A percentile compares a stretch with the other conserved stretches of the same genome.
These are phyloP conservation scores for Penicillium polonicum DNA, from an alignment of 2,329 filamentous ascomycete species.

Conservation along the genomic window DNA sequence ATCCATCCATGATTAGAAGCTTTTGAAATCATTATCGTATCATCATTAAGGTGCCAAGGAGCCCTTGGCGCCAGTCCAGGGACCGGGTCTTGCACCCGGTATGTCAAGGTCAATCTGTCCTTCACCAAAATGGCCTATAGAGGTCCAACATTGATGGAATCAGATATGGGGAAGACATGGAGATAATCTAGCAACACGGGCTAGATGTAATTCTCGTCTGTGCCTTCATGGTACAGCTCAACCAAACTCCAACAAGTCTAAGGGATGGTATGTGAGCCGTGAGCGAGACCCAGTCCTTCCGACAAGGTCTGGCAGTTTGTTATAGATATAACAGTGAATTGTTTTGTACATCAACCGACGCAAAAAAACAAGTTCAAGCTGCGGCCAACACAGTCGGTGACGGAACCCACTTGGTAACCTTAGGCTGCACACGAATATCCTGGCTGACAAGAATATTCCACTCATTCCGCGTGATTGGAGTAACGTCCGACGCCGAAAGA, in stretches of 20 bases:
- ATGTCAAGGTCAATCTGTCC: neutral
- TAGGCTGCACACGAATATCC: constrained; percentile 32
- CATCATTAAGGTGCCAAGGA: neutral
- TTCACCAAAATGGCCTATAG: neutral
- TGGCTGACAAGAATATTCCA: constrained; percentile 42
- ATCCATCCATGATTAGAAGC: neutral
- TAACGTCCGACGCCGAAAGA: constrained; percentile 44
- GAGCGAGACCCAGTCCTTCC: neutral
- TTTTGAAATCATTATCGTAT: neutral
- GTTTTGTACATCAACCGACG: neutral
- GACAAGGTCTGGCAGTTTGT: neutral
- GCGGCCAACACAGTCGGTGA: constrained; percentile 34
- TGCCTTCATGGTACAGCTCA: neutral
- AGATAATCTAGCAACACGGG: neutral
- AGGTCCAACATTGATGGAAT: neutral
- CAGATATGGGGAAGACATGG: neutral
- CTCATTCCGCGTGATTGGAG: constrained; percentile 44
- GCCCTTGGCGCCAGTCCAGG: neutral
- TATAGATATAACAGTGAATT: neutral
- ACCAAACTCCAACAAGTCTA: neutral
- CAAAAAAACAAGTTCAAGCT: constrained; percentile 20
- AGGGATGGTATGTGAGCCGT: neutral
- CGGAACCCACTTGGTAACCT: constrained; percentile 40
- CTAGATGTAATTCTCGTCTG: neutral
- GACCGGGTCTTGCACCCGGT: neutral